A percentile compares a stretch with the other conserved stretches of the same genome.
phyloP scores from a whole-genome alignment of 768 basidiomycete genomes.

The Leccinum disarticulatum region DNA sequence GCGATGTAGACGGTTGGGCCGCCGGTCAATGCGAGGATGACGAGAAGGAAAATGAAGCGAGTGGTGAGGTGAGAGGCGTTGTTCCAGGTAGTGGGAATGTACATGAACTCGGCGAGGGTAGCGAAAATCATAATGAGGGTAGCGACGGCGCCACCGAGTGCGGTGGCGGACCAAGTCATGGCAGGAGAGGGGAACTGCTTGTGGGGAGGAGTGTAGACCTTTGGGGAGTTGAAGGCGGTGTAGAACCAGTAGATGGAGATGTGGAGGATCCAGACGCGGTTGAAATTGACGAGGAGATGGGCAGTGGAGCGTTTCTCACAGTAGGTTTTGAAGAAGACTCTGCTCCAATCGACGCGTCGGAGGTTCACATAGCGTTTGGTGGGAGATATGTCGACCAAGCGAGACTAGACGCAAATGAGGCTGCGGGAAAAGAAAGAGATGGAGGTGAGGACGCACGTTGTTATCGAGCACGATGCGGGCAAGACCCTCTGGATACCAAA shows the following conservation, averaged over 20 bases:
- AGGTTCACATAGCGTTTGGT: conserved; percentile 93
- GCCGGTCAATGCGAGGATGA: conserved; percentile 89
- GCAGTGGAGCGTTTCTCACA: conserved; percentile 92
- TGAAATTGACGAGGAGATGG: conserved; percentile 98
- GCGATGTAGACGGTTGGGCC: conserved; percentile 96
- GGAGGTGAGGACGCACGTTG: conserved; percentile 51
- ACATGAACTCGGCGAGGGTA: conserved; percentile 91
- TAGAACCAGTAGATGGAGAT: conserved; percentile 94
- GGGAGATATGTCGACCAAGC: conserved; percentile 88
- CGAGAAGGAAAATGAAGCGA: conserved; percentile 85
- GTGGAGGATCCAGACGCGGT: conserved; percentile 97
- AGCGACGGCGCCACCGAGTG: conserved; percentile 94
- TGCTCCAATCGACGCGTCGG: conserved; percentile 88
- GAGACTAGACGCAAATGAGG: conserved; percentile 53
- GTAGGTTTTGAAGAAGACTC: conserved; percentile 98
- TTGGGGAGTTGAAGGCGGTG: conserved; percentile 96
- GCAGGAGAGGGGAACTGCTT: conserved; percentile 70
- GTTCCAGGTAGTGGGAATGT: conserved; percentile 99
- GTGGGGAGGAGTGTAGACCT: conserved; percentile 76
- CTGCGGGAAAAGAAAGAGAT: background rate
- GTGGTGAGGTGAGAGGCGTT: conserved; percentile 97
- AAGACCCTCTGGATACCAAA: conserved; percentile 99
- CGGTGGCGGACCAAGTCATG: conserved; percentile 95
- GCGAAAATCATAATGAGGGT: conserved; percentile 92
- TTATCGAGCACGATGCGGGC: conserved; percentile 88